phyloP scores from a whole-genome alignment of 2,329 filamentous ascomycete species.

The Trichoderma gracile region DNA sequence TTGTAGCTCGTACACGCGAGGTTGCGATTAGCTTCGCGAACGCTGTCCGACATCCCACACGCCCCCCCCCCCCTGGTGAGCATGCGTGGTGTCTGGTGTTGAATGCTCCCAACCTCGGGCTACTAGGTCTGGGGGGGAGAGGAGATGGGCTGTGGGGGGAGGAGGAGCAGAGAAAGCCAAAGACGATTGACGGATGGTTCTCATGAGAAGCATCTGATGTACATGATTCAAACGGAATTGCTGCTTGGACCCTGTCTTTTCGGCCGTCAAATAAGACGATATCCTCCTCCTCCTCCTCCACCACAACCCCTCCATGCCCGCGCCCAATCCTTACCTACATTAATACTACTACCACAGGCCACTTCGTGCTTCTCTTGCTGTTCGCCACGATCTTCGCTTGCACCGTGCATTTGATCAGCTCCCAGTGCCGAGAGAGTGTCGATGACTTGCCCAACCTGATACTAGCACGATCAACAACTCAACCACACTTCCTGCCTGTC shows the following conservation, averaged over 20 bases:
- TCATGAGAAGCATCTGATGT: slow-evolving; percentile 24
- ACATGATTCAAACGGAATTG: slow-evolving; percentile 21
- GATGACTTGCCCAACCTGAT: slow-evolving; percentile 31
- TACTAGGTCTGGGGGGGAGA: slow-evolving; percentile 21
- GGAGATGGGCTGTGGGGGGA: slow-evolving; percentile 25
- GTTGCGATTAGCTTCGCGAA: slow-evolving; percentile 7
- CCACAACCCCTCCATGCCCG: slow-evolving; percentile 29
- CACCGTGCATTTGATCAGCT: slow-evolving; percentile 33
- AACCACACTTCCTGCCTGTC: slow-evolving; percentile 32
- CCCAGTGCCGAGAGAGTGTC: slow-evolving; percentile 34
- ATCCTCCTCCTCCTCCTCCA: slow-evolving; percentile 36
- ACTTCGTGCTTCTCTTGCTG: slow-evolving; percentile 26
- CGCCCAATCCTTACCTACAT: slow-evolving; percentile 15
- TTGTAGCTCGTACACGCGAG: slow-evolving; percentile 1
- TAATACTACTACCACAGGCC: too few species aligned
- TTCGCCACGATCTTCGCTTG: slow-evolving; percentile 31
- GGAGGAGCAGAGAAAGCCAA: background rate
- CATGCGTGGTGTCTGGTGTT: background rate
- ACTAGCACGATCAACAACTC: slow-evolving; percentile 29
- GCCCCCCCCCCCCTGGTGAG: background rate
- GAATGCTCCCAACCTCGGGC: slow-evolving; percentile 2
- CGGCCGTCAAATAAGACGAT: slow-evolving; percentile 35
- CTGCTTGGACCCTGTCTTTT: slow-evolving; percentile 26
- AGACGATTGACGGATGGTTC: slow-evolving; percentile 22
- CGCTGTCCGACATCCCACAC: slow-evolving; percentile 20